These are phyloP conservation scores for Phytophthora uliginosa DNA, from an alignment of 352 stramenopile species.

Conservation along the genomic window DNA sequence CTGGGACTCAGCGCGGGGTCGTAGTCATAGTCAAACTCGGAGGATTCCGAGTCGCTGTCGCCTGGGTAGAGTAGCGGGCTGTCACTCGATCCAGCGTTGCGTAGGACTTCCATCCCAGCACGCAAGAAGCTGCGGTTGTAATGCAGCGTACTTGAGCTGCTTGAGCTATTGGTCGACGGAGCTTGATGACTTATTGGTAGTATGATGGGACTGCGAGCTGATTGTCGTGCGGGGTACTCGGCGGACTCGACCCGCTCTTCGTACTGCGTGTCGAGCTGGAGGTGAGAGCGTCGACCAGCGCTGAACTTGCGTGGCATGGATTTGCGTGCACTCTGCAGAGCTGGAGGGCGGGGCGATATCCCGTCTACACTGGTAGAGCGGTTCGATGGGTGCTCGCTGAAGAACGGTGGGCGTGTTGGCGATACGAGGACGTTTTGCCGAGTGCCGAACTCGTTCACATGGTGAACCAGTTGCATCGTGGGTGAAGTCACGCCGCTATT, in stretches of 20 bases:
- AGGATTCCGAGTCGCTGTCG: constrained; percentile 20
- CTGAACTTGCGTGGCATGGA: constrained; percentile 15
- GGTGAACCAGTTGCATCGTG: constrained; percentile 57
- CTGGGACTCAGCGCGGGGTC: constrained; percentile 19
- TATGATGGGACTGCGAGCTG: constrained; percentile 1
- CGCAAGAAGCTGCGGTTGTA: constrained; percentile 70
- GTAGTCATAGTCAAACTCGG: constrained; percentile 10
- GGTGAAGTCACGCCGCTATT: constrained; percentile 1
- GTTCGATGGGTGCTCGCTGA: constrained; percentile 24
- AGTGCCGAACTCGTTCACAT: constrained; percentile 78
- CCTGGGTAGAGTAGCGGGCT: constrained; percentile 23
- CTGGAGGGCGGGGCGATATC: constrained; percentile 24
- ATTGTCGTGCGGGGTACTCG: constrained; percentile 14
- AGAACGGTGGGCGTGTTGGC: constrained; percentile 62
- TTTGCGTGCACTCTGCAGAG: constrained; percentile 22
- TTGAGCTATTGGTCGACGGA: constrained; percentile 5
- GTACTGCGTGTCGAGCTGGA: constrained; percentile 30
- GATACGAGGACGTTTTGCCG: constrained; percentile 71
- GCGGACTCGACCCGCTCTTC: constrained; percentile 42
- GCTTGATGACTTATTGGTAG: constrained; percentile 5
- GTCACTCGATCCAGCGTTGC: constrained; percentile 26
- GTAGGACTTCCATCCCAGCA: constrained; percentile 71
- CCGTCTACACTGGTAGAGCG: neutral
- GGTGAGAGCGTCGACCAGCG: constrained; percentile 4
- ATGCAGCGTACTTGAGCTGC: constrained; percentile 24